Conservation (phyloP, 768 basidiomycete species). For the Xanthoconium stramineum region DNA sequence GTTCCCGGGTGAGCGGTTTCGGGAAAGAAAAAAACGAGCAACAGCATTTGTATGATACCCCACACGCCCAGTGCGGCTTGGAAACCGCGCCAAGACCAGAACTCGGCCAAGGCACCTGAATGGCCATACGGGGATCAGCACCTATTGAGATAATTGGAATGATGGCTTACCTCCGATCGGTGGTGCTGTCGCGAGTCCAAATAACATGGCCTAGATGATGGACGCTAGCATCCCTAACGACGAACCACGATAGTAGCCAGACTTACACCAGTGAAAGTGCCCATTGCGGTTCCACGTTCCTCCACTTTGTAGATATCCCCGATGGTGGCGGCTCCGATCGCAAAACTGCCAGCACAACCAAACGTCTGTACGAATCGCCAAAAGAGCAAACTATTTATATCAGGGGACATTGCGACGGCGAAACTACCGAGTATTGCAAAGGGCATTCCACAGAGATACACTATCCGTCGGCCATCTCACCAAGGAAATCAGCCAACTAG, state of each 20-base stretch:
- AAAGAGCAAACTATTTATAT: slow-evolving; percentile 44
- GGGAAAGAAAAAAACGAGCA: slow-evolving; percentile 49
- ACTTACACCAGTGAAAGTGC: slow-evolving; percentile 52
- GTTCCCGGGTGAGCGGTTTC: slow-evolving; percentile 65
- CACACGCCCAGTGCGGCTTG: slow-evolving; percentile 45
- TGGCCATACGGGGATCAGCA: background rate
- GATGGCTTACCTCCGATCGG: slow-evolving; percentile 45
- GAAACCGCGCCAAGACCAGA: slow-evolving; percentile 64
- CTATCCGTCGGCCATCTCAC: slow-evolving; percentile 62
- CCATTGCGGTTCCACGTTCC: slow-evolving; percentile 58
- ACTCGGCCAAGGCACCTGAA: slow-evolving; percentile 49
- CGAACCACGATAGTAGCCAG: background rate
- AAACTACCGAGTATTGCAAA: slow-evolving; percentile 57
- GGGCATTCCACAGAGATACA: slow-evolving; percentile 61
- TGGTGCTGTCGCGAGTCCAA: slow-evolving; percentile 64
- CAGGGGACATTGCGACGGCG: slow-evolving; percentile 52
- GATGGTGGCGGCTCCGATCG: slow-evolving; percentile 58
- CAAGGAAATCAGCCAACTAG: background rate
- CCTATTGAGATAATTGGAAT: background rate
- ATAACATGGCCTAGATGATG: slow-evolving; percentile 39
- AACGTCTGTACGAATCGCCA: slow-evolving; percentile 66
- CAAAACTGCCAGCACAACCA: slow-evolving; percentile 54
- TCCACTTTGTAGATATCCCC: slow-evolving; percentile 67
- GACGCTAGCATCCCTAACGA: background rate
- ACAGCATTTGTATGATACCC: slow-evolving; percentile 38